A percentile compares a stretch with the other conserved stretches of the same genome.
Evolutionary conservation across 2,329 filamentous ascomycete species (phyloP).

Genomic region (Zarea fungicola): DNA sequence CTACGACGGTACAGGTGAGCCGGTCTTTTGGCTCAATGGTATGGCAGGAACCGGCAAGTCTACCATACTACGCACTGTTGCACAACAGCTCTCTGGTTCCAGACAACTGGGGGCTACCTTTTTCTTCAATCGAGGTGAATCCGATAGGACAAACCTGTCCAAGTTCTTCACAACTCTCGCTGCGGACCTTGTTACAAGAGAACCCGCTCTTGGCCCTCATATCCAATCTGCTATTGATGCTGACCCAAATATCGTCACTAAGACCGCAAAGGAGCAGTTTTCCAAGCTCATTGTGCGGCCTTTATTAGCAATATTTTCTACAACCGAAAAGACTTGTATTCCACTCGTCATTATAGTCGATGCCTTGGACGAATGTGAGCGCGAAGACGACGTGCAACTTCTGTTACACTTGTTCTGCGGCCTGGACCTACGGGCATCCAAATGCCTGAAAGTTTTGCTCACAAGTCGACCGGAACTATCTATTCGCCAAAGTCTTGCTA

Average conservation of each 20-base stretch:
- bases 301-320: neutral
- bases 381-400: neutral
- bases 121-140: constrained; percentile 26
- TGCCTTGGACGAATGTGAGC: constrained; percentile 4
- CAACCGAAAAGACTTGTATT: neutral
- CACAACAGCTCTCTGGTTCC: constrained; percentile 3
- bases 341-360: neutral
- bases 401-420: constrained; percentile 8
- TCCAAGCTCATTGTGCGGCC: neutral
- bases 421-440: neutral
- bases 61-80: constrained; percentile 28
- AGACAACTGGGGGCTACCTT: constrained; percentile 18
- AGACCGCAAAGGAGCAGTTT: neutral
- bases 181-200: constrained; percentile 22
- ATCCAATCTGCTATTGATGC: constrained; percentile 1
- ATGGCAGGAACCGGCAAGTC: constrained; percentile 32
- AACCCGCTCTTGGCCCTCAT: constrained; percentile 17
- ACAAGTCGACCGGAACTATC: constrained; percentile 35
- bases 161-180: constrained; percentile 35
- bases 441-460: constrained; percentile 27
- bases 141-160: constrained; percentile 28
- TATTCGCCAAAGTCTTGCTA: constrained; percentile 28
- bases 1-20: too few relatives aligned
- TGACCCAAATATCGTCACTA: neutral
- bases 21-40: constrained; percentile 29